Conservation (phyloP, 2,329 filamentous ascomycete genomes). For the Cryphonectria carpinicola region DNA sequence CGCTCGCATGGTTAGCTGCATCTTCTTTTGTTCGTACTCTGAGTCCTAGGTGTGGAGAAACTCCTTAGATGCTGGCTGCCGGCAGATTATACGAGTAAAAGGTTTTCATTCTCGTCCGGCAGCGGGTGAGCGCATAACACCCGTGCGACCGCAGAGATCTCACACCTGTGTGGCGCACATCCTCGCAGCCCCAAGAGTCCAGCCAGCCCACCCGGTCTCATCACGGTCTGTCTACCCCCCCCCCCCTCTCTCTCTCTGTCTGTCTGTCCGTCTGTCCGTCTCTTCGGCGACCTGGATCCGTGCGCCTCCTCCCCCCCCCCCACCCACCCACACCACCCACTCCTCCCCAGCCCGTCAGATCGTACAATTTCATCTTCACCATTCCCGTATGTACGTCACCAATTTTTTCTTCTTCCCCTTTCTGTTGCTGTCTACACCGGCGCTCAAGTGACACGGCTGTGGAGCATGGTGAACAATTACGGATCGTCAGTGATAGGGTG, state of each 20-base stretch:
- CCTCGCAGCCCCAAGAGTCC: slow-evolving; percentile 13
- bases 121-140: slow-evolving; percentile 24
- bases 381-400: background rate
- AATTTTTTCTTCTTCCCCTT: background rate
- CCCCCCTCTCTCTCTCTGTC: too few species aligned
- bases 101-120: slow-evolving; percentile 29
- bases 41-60: slow-evolving; percentile 1
- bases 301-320: background rate
- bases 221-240: background rate
- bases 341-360: background rate
- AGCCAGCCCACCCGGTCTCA: background rate
- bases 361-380: slow-evolving; percentile 14
- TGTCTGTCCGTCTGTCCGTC: background rate
- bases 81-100: slow-evolving; percentile 12
- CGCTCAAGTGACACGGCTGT: slow-evolving; percentile 25
- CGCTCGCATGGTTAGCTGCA: slow-evolving; percentile 27
- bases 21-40: slow-evolving; percentile 12
- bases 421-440: background rate
- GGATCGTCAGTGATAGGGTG: slow-evolving; percentile 8
- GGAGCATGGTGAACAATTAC: slow-evolving; percentile 20
- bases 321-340: background rate
- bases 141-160: slow-evolving; percentile 26
- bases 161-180: slow-evolving; percentile 23
- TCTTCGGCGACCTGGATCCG: slow-evolving; percentile 1
- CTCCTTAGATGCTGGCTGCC: slow-evolving; percentile 6